Evolutionary conservation across 1,284 basidiomycete species (phyloP).

Genomic region (Sporisorium scitamineum): DNA sequence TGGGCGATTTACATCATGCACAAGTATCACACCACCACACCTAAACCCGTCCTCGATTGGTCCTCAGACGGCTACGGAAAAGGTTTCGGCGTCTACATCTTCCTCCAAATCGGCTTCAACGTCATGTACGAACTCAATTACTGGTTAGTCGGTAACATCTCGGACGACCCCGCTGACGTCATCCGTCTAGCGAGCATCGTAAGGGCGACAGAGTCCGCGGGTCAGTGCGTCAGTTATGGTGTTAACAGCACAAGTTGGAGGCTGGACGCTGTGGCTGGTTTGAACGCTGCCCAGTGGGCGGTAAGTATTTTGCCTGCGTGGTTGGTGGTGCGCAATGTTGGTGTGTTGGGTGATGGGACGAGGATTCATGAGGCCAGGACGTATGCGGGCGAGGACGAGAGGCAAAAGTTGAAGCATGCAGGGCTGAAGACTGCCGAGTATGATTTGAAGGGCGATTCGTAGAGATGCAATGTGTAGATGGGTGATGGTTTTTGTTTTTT

Average conservation of each 20-base stretch:
- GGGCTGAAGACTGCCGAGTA: slow-evolving; percentile 36
- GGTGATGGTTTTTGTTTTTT: background rate
- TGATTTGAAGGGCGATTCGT: slow-evolving; percentile 35
- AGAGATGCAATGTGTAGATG: background rate
- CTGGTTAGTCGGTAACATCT: slow-evolving; percentile 54
- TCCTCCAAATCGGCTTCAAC: slow-evolving; percentile 63
- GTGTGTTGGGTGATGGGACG: slow-evolving; percentile 50
- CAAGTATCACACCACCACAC: slow-evolving; percentile 40
- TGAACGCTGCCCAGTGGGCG: slow-evolving; percentile 65
- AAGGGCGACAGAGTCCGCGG: slow-evolving; percentile 63
- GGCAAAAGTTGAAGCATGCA: slow-evolving; percentile 31
- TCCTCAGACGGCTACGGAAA: slow-evolving; percentile 54
- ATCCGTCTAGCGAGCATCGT: slow-evolving; percentile 64
- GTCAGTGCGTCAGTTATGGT: slow-evolving; percentile 65
- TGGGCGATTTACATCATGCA: slow-evolving; percentile 68
- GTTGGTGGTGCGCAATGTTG: slow-evolving; percentile 62
- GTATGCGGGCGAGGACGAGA: slow-evolving; percentile 49
- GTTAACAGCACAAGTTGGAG: slow-evolving; percentile 61
- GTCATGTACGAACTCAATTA: slow-evolving; percentile 64
- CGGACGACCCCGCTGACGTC: slow-evolving; percentile 57
- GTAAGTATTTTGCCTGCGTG: slow-evolving; percentile 58
- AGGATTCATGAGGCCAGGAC: slow-evolving; percentile 50
- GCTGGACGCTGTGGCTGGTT: slow-evolving; percentile 57
- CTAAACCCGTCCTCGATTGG: slow-evolving; percentile 63
- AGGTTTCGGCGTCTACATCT: slow-evolving; percentile 63